phyloP scores from a whole-genome alignment of 352 stramenopile species.

The Globisporangium nunn region DNA sequence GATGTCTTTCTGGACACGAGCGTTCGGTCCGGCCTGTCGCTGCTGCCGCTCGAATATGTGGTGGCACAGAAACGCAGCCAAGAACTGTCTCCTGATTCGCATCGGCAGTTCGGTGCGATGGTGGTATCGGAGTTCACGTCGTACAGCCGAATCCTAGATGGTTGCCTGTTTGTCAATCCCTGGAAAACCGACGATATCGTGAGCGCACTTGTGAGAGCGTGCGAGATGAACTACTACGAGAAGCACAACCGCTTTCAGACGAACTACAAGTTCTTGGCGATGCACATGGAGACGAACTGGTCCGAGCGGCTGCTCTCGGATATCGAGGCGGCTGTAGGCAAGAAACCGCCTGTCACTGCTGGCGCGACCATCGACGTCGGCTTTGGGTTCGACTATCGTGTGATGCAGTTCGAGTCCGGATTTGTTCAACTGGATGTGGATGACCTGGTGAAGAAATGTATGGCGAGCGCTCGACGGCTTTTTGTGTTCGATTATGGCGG shows the following conservation, averaged over 20 bases:
- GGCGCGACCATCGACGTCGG: constrained; percentile 85
- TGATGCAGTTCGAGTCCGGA: constrained; percentile 93
- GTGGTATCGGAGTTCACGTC: constrained; percentile 96
- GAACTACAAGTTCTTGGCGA: constrained; percentile 85
- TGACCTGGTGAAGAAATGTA: constrained; percentile 80
- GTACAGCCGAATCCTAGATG: constrained; percentile 94
- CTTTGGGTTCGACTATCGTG: constrained; percentile 93
- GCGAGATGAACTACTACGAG: constrained; percentile 73
- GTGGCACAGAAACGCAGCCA: constrained; percentile 52
- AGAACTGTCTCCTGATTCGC: constrained; percentile 19
- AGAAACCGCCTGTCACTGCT: constrained; percentile 26
- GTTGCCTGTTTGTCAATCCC: constrained; percentile 95
- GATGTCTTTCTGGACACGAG: constrained; percentile 71
- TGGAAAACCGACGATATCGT: constrained; percentile 93
- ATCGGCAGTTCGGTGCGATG: constrained; percentile 71
- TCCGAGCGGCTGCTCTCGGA: constrained; percentile 92
- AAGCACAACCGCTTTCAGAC: constrained; percentile 64
- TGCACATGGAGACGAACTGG: constrained; percentile 86
- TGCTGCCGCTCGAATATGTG: constrained; percentile 77
- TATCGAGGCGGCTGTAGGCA: constrained; percentile 78
- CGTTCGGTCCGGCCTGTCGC: constrained; percentile 51
- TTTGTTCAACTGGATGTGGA: constrained; percentile 91
- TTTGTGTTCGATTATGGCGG: constrained; percentile 98
- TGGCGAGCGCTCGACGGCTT: constrained; percentile 48
- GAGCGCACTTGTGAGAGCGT: constrained; percentile 49